A percentile compares a stretch with the other conserved stretches of the same genome.
phyloP scores from a whole-genome alignment of 768 basidiomycete species.

The Russula sp. region DNA sequence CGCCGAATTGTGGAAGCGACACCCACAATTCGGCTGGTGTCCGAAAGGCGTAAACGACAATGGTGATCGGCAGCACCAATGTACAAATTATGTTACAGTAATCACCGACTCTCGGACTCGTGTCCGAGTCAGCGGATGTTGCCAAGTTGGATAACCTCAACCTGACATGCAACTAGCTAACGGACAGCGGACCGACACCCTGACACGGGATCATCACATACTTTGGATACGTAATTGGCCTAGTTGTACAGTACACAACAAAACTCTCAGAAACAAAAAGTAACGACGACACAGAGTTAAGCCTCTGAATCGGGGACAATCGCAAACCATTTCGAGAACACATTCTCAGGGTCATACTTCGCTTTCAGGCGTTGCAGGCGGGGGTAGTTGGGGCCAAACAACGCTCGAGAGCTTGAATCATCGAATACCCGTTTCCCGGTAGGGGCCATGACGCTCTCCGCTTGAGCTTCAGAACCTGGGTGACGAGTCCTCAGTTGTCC shows the following conservation, averaged over 20 bases:
- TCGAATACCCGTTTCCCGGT: not conserved
- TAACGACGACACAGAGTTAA: not conserved
- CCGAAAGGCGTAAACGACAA: too few species aligned
- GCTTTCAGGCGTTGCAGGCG: constrained; percentile 35
- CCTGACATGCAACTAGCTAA: too few species aligned
- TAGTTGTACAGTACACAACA: not conserved
- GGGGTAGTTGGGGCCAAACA: constrained; percentile 36
- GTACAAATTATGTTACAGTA: too few species aligned
- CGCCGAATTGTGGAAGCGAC: too few species aligned
- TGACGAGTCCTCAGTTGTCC: not conserved
- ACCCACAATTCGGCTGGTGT: too few species aligned
- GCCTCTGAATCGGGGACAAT: constrained; percentile 26
- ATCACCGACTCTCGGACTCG: too few species aligned
- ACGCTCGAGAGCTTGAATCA: constrained; percentile 20
- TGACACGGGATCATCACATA: too few species aligned
- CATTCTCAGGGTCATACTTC: constrained; percentile 32
- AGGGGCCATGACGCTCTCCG: not conserved
- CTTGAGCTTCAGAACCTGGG: constrained; percentile 1
- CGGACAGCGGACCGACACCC: too few species aligned
- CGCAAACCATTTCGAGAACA: constrained; percentile 34
- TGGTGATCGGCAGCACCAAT: too few species aligned
- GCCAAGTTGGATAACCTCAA: too few species aligned
- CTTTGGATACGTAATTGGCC: too few species aligned
- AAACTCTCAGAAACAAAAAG: not conserved
- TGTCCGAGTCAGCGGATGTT: too few species aligned